These are phyloP conservation scores for Sporothrix dimorphospora DNA, from an alignment of 2,329 filamentous ascomycete species.

Conservation along the genomic window DNA sequence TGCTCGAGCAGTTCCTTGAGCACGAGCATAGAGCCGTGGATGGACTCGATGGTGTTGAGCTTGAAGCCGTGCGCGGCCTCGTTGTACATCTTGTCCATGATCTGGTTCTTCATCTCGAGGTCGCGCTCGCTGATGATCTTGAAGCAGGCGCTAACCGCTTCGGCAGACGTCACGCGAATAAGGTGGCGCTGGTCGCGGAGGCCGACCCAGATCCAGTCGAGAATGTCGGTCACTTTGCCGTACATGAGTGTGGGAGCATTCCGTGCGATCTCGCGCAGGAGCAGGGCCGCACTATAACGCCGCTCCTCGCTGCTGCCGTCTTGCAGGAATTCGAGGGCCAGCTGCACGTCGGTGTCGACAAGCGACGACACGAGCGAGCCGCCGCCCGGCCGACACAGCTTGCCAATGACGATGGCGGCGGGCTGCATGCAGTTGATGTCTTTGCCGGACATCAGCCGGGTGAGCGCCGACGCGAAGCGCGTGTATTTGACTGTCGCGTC, in stretches of 20 bases:
- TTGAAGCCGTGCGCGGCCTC: slow-evolving; percentile 81
- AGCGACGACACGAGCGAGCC: slow-evolving; percentile 93
- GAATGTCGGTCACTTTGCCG: slow-evolving; percentile 90
- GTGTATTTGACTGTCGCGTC: slow-evolving; percentile 93
- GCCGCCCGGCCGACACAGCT: slow-evolving; percentile 88
- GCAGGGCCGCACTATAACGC: slow-evolving; percentile 88
- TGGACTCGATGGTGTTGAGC: slow-evolving; percentile 78
- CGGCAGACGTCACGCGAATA: slow-evolving; percentile 87
- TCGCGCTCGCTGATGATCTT: slow-evolving; percentile 94
- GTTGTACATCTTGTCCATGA: slow-evolving; percentile 89
- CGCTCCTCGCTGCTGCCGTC: slow-evolving; percentile 92
- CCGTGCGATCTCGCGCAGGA: slow-evolving; percentile 85
- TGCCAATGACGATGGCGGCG: slow-evolving; percentile 85
- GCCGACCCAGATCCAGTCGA: slow-evolving; percentile 95
- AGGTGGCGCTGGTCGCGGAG: slow-evolving; percentile 86
- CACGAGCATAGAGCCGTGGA: slow-evolving; percentile 92
- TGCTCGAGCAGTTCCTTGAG: slow-evolving; percentile 91
- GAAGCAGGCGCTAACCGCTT: slow-evolving; percentile 93
- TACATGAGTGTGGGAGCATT: slow-evolving; percentile 96
- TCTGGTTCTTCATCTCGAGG: slow-evolving; percentile 79
- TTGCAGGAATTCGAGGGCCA: slow-evolving; percentile 94
- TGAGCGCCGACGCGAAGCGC: slow-evolving; percentile 87
- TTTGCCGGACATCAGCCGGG: slow-evolving; percentile 84
- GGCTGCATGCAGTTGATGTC: slow-evolving; percentile 89
- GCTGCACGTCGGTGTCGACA: slow-evolving; percentile 95